Base-by-base conservation (phyloP, 805 yeast genomes). In the Kazachstania martiniae region DNA sequence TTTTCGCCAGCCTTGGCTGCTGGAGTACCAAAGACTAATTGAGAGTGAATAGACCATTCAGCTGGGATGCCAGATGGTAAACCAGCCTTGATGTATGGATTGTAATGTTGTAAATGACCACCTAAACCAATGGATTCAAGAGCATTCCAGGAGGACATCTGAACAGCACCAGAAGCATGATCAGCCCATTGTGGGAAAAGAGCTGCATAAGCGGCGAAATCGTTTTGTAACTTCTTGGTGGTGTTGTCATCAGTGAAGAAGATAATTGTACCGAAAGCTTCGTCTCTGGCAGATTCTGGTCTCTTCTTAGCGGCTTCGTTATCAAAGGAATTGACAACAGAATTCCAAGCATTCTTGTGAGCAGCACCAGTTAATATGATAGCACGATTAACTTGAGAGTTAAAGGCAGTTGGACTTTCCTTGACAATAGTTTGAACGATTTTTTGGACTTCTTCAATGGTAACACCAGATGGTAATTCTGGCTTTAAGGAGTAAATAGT, bases 101-200 rank as follows among this genome's bases (percentile, higher is more conserved):
- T 66, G 63, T 64, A 70, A 53, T 70, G 75, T 51, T 70, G 75
- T 42, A 70, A 56, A 44, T 66, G 70, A 38, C 60, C 71, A 41
- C 74, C 74, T 25, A 69, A 47, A 28, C 68, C 69, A 31, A 62
- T 45, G 21, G 52, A 58, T 30, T 59, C 56, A 18, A 70, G 52
- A 14, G 69, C 69, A 25, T 68, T 51, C 75, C 75, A 70, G 14
- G 65, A 49, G 41, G 52, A 47, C 39, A 70, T 66, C 55, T 66
- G 72, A 33, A 71, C 71, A 30, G 69, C 64, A 53, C 70, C 70
- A 37, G 60, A 59, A 31, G 68, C 49, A 40, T 68, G 65, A 29
- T 62, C 58, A 21, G 71, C 70, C 45, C 65, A 69, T 35, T 53
- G 51, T 40, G 68, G 71, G 65, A 69, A 66, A 38, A 53, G 53